Percentiles rank a stretch among this genome's conserved stretches.
Evolutionary conservation across 2,329 filamentous ascomycete species (phyloP).

Genomic region (Pseudogymnoascus sp.): DNA sequence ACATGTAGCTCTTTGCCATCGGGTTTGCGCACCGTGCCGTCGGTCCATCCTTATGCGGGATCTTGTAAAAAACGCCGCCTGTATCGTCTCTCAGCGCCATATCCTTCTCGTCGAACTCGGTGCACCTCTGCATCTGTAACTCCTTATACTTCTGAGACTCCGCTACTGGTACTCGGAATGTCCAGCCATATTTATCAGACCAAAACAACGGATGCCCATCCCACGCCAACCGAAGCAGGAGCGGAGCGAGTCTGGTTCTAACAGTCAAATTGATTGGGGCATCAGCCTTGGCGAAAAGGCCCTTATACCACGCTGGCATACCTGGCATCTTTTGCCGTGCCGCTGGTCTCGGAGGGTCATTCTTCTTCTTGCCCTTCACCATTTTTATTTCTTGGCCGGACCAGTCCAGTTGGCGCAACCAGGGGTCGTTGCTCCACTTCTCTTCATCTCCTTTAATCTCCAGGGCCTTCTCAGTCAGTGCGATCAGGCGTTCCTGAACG

Average conservation of each 20-base stretch:
- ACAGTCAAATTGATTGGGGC: conserved; percentile 71
- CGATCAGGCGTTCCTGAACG: conserved; percentile 68
- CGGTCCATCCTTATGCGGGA: conserved; percentile 94
- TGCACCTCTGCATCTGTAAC: conserved; percentile 66
- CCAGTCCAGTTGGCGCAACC: conserved; percentile 93
- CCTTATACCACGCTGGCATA: conserved; percentile 94
- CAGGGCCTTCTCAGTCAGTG: conserved; percentile 69
- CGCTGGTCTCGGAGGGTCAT: conserved; percentile 67
- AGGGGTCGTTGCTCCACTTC: conserved; percentile 72
- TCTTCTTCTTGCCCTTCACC: conserved; percentile 86
- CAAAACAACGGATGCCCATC: conserved; percentile 83
- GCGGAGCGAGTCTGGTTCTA: conserved; percentile 76
- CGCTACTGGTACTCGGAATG: conserved; percentile 64
- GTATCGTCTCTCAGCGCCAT: conserved; percentile 57
- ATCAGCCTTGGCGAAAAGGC: conserved; percentile 66
- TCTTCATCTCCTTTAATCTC: conserved; percentile 62
- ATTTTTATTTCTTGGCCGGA: conserved; percentile 85
- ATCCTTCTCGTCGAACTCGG: conserved; percentile 70
- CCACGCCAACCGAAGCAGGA: conserved; percentile 80
- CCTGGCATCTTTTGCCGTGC: conserved; percentile 88
- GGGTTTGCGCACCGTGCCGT: conserved; percentile 77
- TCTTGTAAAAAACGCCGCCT: conserved; percentile 71
- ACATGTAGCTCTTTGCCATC: conserved; percentile 81
- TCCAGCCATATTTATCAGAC: conserved; percentile 92
- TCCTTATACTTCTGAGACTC: conserved; percentile 59